These are phyloP conservation scores for Russula brevipes DNA, from an alignment of 768 basidiomycete genomes.

Conservation along the genomic window DNA sequence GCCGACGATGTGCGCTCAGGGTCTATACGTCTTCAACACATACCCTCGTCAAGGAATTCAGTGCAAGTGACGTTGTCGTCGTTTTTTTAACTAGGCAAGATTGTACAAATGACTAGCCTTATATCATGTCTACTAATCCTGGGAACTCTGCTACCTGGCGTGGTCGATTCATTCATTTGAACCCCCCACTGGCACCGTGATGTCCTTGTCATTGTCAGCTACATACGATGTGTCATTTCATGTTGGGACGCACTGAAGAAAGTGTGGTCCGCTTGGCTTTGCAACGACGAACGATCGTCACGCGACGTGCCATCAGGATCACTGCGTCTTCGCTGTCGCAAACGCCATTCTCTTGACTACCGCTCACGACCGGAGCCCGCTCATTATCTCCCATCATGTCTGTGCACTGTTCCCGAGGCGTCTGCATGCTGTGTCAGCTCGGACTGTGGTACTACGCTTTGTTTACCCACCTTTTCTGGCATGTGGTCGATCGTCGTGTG, in stretches of 20 bases:
- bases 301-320: constrained; percentile 8
- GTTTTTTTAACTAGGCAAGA: neutral
- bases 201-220: neutral
- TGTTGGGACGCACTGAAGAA: neutral
- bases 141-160: neutral
- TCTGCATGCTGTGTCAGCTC: constrained; percentile 10
- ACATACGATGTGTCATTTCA: neutral
- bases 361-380: neutral
- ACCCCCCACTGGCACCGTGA: neutral
- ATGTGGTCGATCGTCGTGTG: constrained; percentile 18
- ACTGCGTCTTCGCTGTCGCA: constrained; percentile 12
- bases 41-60: neutral
- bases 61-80: neutral
- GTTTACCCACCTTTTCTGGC: constrained; percentile 11
- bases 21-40: neutral
- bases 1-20: neutral
- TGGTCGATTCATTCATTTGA: neutral
- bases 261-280: constrained; percentile 8
- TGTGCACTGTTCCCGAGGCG: constrained; percentile 1
- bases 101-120: neutral
- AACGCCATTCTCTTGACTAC: constrained; percentile 3
- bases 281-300: constrained; percentile 7
- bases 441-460: neutral
- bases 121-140: neutral
- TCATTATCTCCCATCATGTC: neutral